Evolutionary conservation across 768 basidiomycete species (phyloP).

Genomic region (Lactifluus subvellereus): DNA sequence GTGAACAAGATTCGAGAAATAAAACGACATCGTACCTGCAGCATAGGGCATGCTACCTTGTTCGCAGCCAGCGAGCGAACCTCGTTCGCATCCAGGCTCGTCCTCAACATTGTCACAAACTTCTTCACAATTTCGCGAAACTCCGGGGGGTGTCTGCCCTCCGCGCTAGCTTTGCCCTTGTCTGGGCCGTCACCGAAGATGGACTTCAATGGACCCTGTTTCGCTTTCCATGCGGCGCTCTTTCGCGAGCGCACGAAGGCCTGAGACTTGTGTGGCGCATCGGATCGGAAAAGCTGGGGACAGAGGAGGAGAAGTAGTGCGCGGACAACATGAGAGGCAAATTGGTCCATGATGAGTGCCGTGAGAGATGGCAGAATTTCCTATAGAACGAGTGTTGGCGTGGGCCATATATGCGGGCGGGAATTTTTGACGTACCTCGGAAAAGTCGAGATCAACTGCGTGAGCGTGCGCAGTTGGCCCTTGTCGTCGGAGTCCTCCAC

Average conservation of each 20-base stretch:
- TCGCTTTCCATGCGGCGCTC: constrained; percentile 74
- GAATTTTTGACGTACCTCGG: constrained; percentile 42
- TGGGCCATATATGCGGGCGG: background rate
- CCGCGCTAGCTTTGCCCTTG: constrained; percentile 26
- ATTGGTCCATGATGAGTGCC: constrained; percentile 72
- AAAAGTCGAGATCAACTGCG: constrained; percentile 58
- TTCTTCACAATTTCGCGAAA: constrained; percentile 42
- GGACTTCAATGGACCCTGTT: constrained; percentile 75
- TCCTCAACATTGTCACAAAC: constrained; percentile 48
- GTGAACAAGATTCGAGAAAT: constrained; percentile 10
- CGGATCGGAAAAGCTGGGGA: constrained; percentile 45
- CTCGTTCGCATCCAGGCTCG: constrained; percentile 60
- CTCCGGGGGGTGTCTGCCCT: constrained; percentile 32
- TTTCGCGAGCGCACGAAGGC: constrained; percentile 73
- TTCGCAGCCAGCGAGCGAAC: constrained; percentile 69
- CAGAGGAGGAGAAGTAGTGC: constrained; percentile 73
- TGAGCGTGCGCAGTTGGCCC: constrained; percentile 65
- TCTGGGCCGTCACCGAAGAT: constrained; percentile 49
- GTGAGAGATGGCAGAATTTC: constrained; percentile 64
- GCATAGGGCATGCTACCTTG: constrained; percentile 69
- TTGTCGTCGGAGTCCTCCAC: constrained; percentile 41
- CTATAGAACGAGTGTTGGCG: constrained; percentile 32
- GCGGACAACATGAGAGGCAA: constrained; percentile 87
- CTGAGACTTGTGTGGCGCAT: constrained; percentile 31
- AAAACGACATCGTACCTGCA: constrained; percentile 47